Percentiles rank a stretch among this genome's conserved stretches.
phyloP scores from a whole-genome alignment of 1,284 basidiomycete genomes.

The Xerocomus nothofagi region DNA sequence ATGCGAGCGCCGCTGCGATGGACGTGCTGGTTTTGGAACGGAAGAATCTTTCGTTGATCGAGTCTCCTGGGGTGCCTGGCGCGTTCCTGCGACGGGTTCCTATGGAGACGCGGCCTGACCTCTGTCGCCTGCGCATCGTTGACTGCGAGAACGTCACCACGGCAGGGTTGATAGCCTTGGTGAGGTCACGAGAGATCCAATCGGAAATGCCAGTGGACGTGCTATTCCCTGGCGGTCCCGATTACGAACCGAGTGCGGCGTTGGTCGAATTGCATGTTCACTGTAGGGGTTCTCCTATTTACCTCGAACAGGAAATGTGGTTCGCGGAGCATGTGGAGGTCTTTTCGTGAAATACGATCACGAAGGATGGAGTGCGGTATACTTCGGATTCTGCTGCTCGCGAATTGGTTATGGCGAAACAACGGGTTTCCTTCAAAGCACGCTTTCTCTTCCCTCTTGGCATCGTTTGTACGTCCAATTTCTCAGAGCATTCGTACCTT shows the following conservation, averaged over 20 bases:
- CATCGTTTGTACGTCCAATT: conserved; percentile 41
- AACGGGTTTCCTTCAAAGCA: conserved; percentile 35
- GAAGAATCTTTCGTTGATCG: conserved; percentile 9
- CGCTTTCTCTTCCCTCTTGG: conserved; percentile 51
- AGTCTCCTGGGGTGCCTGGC: conserved; percentile 9
- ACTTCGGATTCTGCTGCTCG: conserved; percentile 2
- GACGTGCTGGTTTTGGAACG: conserved; percentile 14
- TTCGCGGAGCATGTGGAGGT: conserved; percentile 3
- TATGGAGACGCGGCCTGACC: conserved; percentile 7
- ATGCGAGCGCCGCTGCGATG: not conserved
- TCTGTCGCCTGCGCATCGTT: conserved; percentile 11
- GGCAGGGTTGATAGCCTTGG: not conserved
- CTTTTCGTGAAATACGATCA: conserved; percentile 10
- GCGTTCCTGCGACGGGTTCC: conserved; percentile 8
- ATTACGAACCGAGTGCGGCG: conserved; percentile 1
- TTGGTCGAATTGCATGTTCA: conserved; percentile 9
- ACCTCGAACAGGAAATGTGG: conserved; percentile 7
- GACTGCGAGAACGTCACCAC: conserved; percentile 8
- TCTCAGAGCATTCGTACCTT: not conserved
- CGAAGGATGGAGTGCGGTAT: conserved; percentile 4
- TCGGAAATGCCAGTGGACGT: conserved; percentile 7
- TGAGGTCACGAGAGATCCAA: conserved; percentile 8
- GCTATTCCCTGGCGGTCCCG: not conserved
- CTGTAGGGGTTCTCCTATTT: conserved; percentile 5
- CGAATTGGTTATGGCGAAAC: conserved; percentile 5